Percentiles rank a stretch among this genome's conserved stretches.
These are phyloP conservation scores for Abelmoschus esculentus DNA, from an alignment of 345 rosid genomes.

Conservation along the genomic window DNA sequence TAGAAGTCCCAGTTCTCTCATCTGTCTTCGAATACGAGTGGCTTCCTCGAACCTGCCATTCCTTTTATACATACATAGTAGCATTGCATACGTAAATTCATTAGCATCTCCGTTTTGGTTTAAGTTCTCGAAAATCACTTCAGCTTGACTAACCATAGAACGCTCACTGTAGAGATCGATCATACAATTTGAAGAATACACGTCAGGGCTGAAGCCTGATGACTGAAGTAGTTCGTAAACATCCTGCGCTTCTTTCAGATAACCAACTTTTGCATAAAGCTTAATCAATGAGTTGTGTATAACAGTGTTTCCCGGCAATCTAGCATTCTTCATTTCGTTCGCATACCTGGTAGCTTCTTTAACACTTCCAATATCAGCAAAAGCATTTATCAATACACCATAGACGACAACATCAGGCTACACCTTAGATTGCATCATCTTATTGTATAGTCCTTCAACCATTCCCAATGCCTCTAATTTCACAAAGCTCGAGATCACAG, in stretches of 20 bases:
- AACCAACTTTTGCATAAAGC: conserved; percentile 75
- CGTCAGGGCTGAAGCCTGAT: conserved; percentile 37
- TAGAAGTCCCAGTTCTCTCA: conserved; percentile 54
- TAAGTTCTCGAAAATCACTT: conserved; percentile 49
- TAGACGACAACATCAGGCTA: conserved; percentile 61
- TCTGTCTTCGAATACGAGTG: conserved; percentile 47
- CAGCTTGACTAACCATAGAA: conserved; percentile 60
- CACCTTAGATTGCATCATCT: conserved; percentile 52
- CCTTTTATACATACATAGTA: conserved; percentile 68
- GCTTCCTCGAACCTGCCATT: conserved; percentile 69
- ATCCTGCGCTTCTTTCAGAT: conserved; percentile 69
- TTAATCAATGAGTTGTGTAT: conserved; percentile 70
- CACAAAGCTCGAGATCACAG: conserved; percentile 72
- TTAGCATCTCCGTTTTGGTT: conserved; percentile 60
- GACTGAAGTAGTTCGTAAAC: conserved; percentile 51
- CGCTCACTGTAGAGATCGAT: conserved; percentile 69
- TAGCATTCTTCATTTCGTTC: conserved; percentile 50
- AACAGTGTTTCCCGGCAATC: conserved; percentile 49
- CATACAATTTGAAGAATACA: conserved; percentile 77
- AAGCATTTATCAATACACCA: conserved; percentile 77
- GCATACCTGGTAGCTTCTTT: conserved; percentile 49
- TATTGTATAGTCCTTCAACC: conserved; percentile 56
- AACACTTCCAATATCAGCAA: conserved; percentile 67
- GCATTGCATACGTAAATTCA: conserved; percentile 77
- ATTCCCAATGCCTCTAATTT: conserved; percentile 52